Evolutionary conservation across 2,329 filamentous ascomycete genomes (phyloP), one percentile per base, ranked within the genome.

Genomic region (Chrysoporthe puriensis): DNA sequence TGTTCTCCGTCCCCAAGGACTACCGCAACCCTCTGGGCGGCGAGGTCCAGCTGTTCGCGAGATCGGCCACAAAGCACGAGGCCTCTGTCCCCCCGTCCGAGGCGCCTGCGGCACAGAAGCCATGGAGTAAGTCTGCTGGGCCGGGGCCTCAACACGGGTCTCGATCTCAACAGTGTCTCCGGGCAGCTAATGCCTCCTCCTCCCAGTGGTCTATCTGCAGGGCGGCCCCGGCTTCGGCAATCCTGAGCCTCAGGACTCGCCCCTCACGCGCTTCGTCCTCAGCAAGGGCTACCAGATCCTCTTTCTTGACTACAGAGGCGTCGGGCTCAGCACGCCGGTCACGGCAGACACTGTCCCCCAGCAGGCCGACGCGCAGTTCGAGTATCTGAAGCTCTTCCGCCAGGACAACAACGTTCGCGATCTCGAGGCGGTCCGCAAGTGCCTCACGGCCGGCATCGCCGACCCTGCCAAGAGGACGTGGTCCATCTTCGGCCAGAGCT

Each of bases 331-430:
- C 75, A 91, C 89, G 1, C 91, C 94, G 0, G 87, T 97, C 54
- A 91, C 91, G 1, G 88, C 91, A 9, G 86, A 86, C 9, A 93
- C 90, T 7, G 84, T 97, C 4, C 85, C 86, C 44, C 80, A 86
- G 14, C 85, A 63, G 59, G 40, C 85, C 58, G 26, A 5, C 26
- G 87, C 87, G 67, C 93, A 97, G 78, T 91, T 91, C 7, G 86
- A 89, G 64, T 97, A 97, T 74, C 84, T 98, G 71, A 91, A 91
- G 76, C 83, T 89, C 50, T 97, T 97, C 82, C 88, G 95, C 54
- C 94, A 95, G 44, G 94, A 97, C 78, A 96, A 87, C 75, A 96
- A 97, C 63, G 94, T 98, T 52, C 88, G 88, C 59, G 95, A 98
- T 75, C 92, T 91, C 71, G 95, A 98, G 77, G 93, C 94, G 4